These are phyloP conservation scores for Miamiensis avidus DNA, from an alignment of 169 alveolate genomes.

Conservation along the genomic window DNA sequence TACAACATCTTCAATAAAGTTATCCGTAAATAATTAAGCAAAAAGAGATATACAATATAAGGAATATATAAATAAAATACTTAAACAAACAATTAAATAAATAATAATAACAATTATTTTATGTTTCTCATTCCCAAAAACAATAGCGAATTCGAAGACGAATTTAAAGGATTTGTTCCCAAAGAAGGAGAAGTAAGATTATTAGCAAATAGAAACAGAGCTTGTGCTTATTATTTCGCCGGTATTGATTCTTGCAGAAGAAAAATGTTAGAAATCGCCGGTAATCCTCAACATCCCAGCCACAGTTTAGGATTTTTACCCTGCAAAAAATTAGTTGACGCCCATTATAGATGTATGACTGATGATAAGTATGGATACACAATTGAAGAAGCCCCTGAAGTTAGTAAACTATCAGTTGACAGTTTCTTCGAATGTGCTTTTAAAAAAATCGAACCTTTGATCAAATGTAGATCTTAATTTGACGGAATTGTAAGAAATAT, in stretches of 20 bases:
- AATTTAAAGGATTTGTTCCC: conserved; percentile 20
- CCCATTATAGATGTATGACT: conserved; percentile 36
- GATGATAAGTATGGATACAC: conserved; percentile 13
- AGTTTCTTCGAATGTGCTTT: conserved; percentile 26
- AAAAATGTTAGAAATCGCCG: conserved; percentile 9
- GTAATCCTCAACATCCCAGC: not conserved
- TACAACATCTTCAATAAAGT: too few relatives aligned
- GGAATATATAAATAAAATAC: too few relatives aligned
- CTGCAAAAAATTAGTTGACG: conserved; percentile 30
- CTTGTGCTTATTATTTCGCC: conserved; percentile 16
- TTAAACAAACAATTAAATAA: too few relatives aligned
- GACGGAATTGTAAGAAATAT: conserved; percentile 24
- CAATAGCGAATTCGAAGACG: conserved; percentile 14
- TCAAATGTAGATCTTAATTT: conserved; percentile 13
- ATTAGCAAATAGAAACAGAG: conserved; percentile 17
- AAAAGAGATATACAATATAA: too few relatives aligned
- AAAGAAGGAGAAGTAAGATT: conserved; percentile 22
- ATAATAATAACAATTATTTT: too few relatives aligned
- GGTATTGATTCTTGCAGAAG: conserved; percentile 29
- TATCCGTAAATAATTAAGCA: too few relatives aligned
- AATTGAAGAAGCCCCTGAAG: conserved; percentile 29
- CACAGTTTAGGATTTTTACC: conserved; percentile 23
- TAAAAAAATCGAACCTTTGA: conserved; percentile 8
- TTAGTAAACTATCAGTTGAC: not conserved
- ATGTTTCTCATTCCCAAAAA: not conserved